These are phyloP conservation scores for Globisporangium cederbergense DNA, from an alignment of 352 stramenopile genomes.

Conservation along the genomic window DNA sequence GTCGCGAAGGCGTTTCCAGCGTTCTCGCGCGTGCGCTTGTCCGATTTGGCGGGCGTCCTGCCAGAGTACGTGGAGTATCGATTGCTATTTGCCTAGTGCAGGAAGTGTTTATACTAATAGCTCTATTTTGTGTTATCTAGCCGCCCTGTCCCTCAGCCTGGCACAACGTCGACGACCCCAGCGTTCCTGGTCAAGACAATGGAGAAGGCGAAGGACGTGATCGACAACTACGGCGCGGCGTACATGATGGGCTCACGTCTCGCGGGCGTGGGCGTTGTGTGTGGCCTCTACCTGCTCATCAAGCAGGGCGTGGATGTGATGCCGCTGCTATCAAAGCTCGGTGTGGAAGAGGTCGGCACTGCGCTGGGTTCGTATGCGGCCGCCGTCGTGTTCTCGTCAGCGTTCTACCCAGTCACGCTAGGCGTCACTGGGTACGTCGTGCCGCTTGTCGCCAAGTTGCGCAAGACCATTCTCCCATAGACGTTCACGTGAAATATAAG, in stretches of 20 bases:
- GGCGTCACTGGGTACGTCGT: conserved; percentile 73
- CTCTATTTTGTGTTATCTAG: conserved; percentile 12
- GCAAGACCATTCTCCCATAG: conserved; percentile 44
- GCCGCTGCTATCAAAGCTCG: conserved; percentile 66
- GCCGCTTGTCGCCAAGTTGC: conserved; percentile 60
- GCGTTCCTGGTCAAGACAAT: conserved; percentile 60
- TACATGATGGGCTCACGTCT: conserved; percentile 89
- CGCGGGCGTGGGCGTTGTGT: conserved; percentile 73
- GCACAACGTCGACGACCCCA: conserved; percentile 15
- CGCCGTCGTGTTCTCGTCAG: conserved; percentile 71
- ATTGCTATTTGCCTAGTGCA: conserved; percentile 7
- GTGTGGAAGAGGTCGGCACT: conserved; percentile 67
- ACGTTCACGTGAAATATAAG: background rate
- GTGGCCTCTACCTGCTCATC: conserved; percentile 67
- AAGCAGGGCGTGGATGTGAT: conserved; percentile 83
- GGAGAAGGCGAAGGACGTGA: conserved; percentile 63
- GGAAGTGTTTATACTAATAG: background rate
- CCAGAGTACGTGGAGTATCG: conserved; percentile 36
- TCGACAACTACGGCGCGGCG: conserved; percentile 84
- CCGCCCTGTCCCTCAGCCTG: conserved; percentile 16
- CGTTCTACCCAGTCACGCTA: conserved; percentile 79
- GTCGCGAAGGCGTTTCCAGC: conserved; percentile 69
- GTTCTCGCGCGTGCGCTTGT: conserved; percentile 70
- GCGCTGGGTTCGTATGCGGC: conserved; percentile 73
- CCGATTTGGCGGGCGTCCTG: conserved; percentile 52